These are phyloP conservation scores for Hygrocybe coccinea DNA, from an alignment of 768 basidiomycete genomes.

Conservation along the genomic window DNA sequence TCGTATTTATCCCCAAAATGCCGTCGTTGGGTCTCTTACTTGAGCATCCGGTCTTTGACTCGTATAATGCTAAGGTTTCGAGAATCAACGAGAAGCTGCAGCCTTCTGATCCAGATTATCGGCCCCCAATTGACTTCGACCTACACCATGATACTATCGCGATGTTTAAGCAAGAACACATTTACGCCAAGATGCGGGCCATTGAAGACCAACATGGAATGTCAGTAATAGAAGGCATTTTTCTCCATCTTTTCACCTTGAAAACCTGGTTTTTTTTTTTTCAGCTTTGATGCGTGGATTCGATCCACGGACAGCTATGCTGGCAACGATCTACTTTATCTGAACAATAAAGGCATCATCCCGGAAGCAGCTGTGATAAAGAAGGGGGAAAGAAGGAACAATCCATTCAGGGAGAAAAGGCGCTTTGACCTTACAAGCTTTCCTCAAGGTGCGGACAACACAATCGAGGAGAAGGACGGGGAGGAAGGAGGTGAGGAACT, in stretches of 20 bases:
- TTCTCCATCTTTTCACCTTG: neutral
- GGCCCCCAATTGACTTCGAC: constrained; percentile 71
- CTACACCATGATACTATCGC: constrained; percentile 62
- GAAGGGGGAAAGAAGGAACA: constrained; percentile 49
- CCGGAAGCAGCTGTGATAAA: constrained; percentile 65
- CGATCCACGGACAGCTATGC: constrained; percentile 68
- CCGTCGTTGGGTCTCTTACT: constrained; percentile 90
- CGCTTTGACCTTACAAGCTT: constrained; percentile 63
- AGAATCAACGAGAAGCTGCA: constrained; percentile 48
- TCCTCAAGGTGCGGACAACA: constrained; percentile 28
- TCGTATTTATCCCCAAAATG: constrained; percentile 89
- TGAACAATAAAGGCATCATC: constrained; percentile 74
- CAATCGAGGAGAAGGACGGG: constrained; percentile 28
- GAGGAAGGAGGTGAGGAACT: constrained; percentile 29
- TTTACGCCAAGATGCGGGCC: constrained; percentile 81
- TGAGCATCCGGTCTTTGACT: constrained; percentile 78
- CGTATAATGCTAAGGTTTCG: constrained; percentile 61
- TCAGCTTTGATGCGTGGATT: constrained; percentile 82
- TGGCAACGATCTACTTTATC: constrained; percentile 72
- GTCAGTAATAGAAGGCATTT: constrained; percentile 44
- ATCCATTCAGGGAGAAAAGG: constrained; percentile 65
- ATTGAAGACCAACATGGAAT: constrained; percentile 75
- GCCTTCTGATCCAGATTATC: constrained; percentile 53
- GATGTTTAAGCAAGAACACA: constrained; percentile 77
- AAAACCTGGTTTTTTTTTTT: neutral